Conservation (phyloP, 2,329 filamentous ascomycete species). For the Phialophora verrucosa region DNA sequence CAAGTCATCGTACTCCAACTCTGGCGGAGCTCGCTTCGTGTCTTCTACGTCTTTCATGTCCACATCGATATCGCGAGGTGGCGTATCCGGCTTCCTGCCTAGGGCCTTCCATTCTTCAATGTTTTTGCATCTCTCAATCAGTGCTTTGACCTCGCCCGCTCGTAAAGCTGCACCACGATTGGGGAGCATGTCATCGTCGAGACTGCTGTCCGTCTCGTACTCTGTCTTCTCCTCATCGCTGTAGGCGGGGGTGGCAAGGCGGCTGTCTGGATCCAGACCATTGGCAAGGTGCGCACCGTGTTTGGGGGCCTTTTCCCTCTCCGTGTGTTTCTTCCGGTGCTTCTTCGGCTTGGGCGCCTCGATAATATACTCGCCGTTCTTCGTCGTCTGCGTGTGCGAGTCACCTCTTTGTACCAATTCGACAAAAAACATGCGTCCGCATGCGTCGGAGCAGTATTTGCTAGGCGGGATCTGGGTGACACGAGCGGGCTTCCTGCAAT, state of each 20-base stretch:
- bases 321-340: constrained; percentile 35
- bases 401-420: constrained; percentile 37
- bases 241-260: constrained; percentile 39
- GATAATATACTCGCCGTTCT: constrained; percentile 42
- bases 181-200: constrained; percentile 41
- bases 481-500: constrained; percentile 55
- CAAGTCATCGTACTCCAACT: constrained; percentile 41
- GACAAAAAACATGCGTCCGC: constrained; percentile 51
- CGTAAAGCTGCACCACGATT: constrained; percentile 36
- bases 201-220: constrained; percentile 41
- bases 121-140: constrained; percentile 34
- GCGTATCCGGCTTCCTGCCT: constrained; percentile 40
- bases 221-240: constrained; percentile 42
- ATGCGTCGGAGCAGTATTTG: constrained; percentile 58
- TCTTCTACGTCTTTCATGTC: constrained; percentile 11
- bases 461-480: constrained; percentile 48
- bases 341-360: constrained; percentile 44
- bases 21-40: constrained; percentile 38
- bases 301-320: constrained; percentile 23
- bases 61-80: constrained; percentile 36
- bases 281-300: constrained; percentile 20
- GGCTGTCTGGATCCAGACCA: constrained; percentile 35
- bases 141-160: constrained; percentile 38
- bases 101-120: constrained; percentile 35
- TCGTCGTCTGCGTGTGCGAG: constrained; percentile 28